phyloP scores from a whole-genome alignment of 345 rosid species.

The Hevea brasiliensis region DNA sequence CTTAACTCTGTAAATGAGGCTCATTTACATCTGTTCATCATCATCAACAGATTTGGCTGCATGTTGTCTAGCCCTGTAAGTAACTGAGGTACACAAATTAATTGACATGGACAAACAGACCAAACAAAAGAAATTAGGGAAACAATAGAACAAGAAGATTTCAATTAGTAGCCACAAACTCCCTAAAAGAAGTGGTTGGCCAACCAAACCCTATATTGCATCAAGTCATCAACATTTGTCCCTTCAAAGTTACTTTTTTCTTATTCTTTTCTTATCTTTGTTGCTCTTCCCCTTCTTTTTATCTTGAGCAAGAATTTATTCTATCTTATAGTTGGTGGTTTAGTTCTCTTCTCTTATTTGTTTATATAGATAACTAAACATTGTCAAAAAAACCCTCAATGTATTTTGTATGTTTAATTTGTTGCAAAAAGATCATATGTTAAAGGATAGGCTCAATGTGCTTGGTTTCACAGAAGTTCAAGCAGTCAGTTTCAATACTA shows the following conservation, averaged over 20 bases:
- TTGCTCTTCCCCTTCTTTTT: background rate
- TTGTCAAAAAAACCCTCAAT: background rate
- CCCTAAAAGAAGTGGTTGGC: background rate
- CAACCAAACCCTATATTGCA: background rate
- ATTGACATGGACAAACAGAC: conserved; percentile 3
- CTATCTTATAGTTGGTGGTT: background rate
- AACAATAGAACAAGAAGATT: background rate
- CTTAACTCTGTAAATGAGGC: conserved; percentile 86
- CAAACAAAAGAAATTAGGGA: background rate
- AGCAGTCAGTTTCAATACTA: background rate
- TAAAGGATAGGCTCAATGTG: background rate
- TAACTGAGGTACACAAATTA: conserved; percentile 29
- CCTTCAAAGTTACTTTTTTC: background rate
- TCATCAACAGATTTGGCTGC: conserved; percentile 43
- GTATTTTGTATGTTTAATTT: background rate
- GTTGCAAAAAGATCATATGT: background rate
- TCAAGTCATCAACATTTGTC: background rate
- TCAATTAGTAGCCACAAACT: background rate
- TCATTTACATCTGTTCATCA: conserved; percentile 58
- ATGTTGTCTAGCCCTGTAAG: conserved; percentile 48
- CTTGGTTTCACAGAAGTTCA: background rate
- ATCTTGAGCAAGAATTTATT: background rate
- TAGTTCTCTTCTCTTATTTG: background rate
- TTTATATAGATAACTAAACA: background rate
- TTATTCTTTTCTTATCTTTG: background rate